These are phyloP conservation scores for Nemania abortiva DNA, from an alignment of 2,329 filamentous ascomycete species.

Conservation along the genomic window DNA sequence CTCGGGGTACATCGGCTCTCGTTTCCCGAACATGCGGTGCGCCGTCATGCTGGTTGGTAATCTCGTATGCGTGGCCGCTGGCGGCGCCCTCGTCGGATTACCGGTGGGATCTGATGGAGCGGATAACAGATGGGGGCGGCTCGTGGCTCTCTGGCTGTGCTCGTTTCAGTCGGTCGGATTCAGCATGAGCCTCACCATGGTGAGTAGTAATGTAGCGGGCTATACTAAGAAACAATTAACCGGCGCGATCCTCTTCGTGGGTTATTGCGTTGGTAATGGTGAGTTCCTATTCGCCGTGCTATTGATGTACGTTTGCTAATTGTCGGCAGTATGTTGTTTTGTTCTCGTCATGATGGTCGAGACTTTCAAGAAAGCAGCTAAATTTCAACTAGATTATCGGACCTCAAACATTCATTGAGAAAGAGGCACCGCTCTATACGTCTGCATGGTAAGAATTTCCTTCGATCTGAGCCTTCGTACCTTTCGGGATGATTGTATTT, in stretches of 20 bases:
- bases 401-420: constrained; percentile 54
- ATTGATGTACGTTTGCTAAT: too few relatives aligned
- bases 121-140: constrained; percentile 68
- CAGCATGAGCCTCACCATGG: constrained; percentile 52
- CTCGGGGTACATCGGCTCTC: constrained; percentile 65
- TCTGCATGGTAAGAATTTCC: constrained; percentile 58
- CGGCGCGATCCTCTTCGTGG: constrained; percentile 51
- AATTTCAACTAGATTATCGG: constrained; percentile 38
- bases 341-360: too few relatives aligned
- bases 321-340: too few relatives aligned
- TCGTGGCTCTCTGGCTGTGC: constrained; percentile 67
- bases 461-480: not conserved
- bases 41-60: constrained; percentile 68
- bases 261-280: constrained; percentile 50
- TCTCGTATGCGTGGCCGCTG: constrained; percentile 63
- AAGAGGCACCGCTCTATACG: constrained; percentile 62
- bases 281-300: too few relatives aligned
- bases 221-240: constrained; percentile 54
- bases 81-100: constrained; percentile 65
- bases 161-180: constrained; percentile 53
- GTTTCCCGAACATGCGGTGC: constrained; percentile 63
- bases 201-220: constrained; percentile 52
- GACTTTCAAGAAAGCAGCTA: constrained; percentile 15
- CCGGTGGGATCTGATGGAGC: constrained; percentile 52
- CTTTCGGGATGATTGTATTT: not conserved